A percentile compares a stretch with the other conserved stretches of the same genome.
These are phyloP conservation scores for Stropharia rugosoannulata DNA, from an alignment of 768 basidiomycete genomes.

Conservation along the genomic window DNA sequence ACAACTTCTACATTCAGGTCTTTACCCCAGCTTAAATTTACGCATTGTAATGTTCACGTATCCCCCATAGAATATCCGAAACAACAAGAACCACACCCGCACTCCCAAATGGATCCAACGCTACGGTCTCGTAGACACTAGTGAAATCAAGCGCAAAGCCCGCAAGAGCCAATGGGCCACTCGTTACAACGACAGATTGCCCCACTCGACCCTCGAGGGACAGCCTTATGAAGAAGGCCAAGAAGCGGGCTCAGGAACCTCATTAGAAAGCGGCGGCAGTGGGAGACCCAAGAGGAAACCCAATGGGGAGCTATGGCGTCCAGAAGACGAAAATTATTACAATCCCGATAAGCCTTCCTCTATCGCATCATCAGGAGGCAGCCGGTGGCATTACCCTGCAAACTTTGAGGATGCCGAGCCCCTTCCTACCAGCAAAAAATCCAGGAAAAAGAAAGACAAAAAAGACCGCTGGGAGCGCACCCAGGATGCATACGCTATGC, in stretches of 20 bases:
- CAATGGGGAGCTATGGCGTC: conserved; percentile 67
- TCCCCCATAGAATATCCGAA: conserved; percentile 78
- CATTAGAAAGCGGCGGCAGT: conserved; percentile 24
- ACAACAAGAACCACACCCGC: conserved; percentile 88
- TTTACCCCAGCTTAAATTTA: conserved; percentile 22
- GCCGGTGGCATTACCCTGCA: conserved; percentile 84
- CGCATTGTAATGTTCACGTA: conserved; percentile 4
- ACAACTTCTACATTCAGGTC: conserved; percentile 91
- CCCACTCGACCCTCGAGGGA: conserved; percentile 66
- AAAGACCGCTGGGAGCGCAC: conserved; percentile 88
- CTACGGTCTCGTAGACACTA: conserved; percentile 85
- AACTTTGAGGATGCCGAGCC: conserved; percentile 70
- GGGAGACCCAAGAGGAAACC: conserved; percentile 31
- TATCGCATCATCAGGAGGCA: conserved; percentile 36
- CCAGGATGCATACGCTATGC: conserved; percentile 75
- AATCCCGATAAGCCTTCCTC: conserved; percentile 38
- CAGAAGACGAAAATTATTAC: conserved; percentile 79
- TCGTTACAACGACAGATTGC: conserved; percentile 81
- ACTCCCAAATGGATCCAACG: conserved; percentile 96
- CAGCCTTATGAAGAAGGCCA: conserved; percentile 83
- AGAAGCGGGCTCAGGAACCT: conserved; percentile 43
- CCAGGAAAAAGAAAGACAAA: conserved; percentile 71
- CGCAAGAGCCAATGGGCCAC: conserved; percentile 85
- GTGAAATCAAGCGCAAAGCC: conserved; percentile 75
- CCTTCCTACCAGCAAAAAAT: conserved; percentile 36